Evolutionary conservation across 495 filamentous ascomycete genomes (phyloP).

Genomic region (Aspergillus homomorphus): DNA sequence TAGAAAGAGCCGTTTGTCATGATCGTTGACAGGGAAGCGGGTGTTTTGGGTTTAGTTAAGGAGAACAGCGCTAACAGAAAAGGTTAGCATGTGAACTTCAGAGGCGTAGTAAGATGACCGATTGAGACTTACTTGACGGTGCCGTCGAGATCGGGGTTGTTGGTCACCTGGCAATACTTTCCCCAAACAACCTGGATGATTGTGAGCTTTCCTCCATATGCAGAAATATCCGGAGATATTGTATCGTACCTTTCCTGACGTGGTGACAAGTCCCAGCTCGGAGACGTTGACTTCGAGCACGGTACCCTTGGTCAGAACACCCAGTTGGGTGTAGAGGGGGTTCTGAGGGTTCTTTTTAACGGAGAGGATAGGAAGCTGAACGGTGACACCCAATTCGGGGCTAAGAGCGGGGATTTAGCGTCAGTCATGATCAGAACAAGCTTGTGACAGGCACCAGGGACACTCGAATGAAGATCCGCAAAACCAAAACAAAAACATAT

Average conservation of each 20-base stretch:
- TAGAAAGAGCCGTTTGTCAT: not conserved
- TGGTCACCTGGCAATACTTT: slow-evolving; percentile 69
- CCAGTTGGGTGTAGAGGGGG: slow-evolving; percentile 90
- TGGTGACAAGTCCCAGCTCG: slow-evolving; percentile 89
- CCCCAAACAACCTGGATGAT: slow-evolving; percentile 69
- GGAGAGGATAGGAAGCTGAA: slow-evolving; percentile 86
- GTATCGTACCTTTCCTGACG: slow-evolving; percentile 64
- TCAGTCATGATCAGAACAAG: slow-evolving; percentile 15
- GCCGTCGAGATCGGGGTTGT: slow-evolving; percentile 79
- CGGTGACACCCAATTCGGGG: slow-evolving; percentile 80
- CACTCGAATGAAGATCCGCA: too few relatives aligned
- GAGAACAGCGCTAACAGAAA: slow-evolving; percentile 8
- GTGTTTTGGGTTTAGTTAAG: slow-evolving; percentile 13
- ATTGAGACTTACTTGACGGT: slow-evolving; percentile 61
- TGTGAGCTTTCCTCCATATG: not conserved
- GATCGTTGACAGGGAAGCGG: not conserved
- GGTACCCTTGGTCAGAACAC: slow-evolving; percentile 91
- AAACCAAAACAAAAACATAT: too few relatives aligned
- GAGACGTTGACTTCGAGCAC: slow-evolving; percentile 95
- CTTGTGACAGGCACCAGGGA: too few relatives aligned
- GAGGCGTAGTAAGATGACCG: not conserved
- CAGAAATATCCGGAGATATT: not conserved
- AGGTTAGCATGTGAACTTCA: not conserved
- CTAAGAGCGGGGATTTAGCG: slow-evolving; percentile 16
- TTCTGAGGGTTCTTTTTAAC: slow-evolving; percentile 99